Evolutionary conservation across 192 early-diverging fungal genomes (phyloP).

Genomic region (Entophlyctis luteolus): DNA sequence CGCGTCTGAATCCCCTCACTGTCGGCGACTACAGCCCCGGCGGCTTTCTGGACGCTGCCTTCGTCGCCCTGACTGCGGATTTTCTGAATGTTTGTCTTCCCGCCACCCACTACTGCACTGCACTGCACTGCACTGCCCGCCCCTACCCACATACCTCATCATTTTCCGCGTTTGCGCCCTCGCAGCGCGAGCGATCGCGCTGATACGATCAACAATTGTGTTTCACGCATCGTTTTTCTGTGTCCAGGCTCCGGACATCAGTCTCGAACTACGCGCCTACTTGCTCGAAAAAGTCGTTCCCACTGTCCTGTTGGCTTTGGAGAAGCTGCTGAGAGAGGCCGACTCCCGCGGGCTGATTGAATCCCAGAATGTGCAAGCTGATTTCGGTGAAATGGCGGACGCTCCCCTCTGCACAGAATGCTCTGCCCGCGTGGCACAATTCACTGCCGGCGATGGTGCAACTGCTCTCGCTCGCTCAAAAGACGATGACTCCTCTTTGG

Average conservation of each 20-base stretch:
- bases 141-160: too few relatives aligned
- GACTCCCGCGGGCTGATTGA: slow-evolving; percentile 27
- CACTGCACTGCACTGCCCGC: too few relatives aligned
- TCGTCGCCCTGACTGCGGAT: slow-evolving; percentile 36
- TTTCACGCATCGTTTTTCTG: background rate
- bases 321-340: slow-evolving; percentile 43
- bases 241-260: slow-evolving; percentile 36
- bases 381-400: background rate
- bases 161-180: too few relatives aligned
- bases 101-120: background rate
- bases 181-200: too few relatives aligned
- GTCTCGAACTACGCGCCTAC: slow-evolving; percentile 44
- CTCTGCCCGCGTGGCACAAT: background rate
- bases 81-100: slow-evolving; percentile 27
- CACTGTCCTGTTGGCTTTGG: slow-evolving; percentile 44
- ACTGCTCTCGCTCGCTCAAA: background rate
- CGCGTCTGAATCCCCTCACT: background rate
- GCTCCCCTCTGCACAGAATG: background rate
- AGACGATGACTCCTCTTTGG: background rate
- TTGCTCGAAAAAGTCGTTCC: slow-evolving; percentile 49
- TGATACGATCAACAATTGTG: too few relatives aligned
- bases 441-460: background rate
- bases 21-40: background rate
- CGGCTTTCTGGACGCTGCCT: slow-evolving; percentile 29
- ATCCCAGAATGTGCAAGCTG: background rate